These are phyloP conservation scores for Amaranthus tricolor DNA, from an alignment of 179 eudicot species.

Conservation along the genomic window DNA sequence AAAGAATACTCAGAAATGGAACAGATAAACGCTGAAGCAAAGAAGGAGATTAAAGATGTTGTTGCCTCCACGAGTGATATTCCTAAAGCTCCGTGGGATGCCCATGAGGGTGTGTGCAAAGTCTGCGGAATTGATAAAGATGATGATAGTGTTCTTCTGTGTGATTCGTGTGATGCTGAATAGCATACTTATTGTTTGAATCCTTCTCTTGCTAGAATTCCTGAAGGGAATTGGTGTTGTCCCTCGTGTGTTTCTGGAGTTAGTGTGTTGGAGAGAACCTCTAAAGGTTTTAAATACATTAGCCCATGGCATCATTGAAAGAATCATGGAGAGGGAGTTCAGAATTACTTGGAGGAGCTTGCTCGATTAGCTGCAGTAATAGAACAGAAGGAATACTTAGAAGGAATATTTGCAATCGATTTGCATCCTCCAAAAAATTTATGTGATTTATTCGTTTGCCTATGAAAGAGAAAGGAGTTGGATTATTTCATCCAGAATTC, in stretches of 20 bases:
- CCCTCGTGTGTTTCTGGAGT: constrained; percentile 76
- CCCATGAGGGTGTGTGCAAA: constrained; percentile 95
- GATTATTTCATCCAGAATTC: no score
- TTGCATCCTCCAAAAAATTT: no score
- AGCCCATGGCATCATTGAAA: constrained; percentile 37
- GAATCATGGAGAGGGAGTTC: constrained; percentile 54
- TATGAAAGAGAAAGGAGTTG: no score
- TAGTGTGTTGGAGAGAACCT: constrained; percentile 30
- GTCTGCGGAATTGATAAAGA: constrained; percentile 94
- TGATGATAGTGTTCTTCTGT: constrained; percentile 83
- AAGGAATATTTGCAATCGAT: constrained; percentile 18
- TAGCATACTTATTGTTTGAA: constrained; percentile 84
- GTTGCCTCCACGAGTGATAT: constrained; percentile 51
- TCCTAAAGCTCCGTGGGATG: constrained; percentile 92
- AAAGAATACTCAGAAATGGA: constrained; percentile 33
- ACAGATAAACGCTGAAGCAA: constrained; percentile 42
- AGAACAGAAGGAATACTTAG: constrained; percentile 82
- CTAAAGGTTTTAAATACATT: constrained; percentile 35
- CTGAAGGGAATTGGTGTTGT: constrained; percentile 96
- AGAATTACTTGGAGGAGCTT: constrained; percentile 53
- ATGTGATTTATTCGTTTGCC: no score
- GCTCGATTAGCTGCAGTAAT: constrained; percentile 51
- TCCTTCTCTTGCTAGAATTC: constrained; percentile 89
- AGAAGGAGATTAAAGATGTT: constrained; percentile 51
- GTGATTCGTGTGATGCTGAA: constrained; percentile 95